These are phyloP conservation scores for Heimioporus sp. DNA, from an alignment of 768 basidiomycete genomes.

Conservation along the genomic window DNA sequence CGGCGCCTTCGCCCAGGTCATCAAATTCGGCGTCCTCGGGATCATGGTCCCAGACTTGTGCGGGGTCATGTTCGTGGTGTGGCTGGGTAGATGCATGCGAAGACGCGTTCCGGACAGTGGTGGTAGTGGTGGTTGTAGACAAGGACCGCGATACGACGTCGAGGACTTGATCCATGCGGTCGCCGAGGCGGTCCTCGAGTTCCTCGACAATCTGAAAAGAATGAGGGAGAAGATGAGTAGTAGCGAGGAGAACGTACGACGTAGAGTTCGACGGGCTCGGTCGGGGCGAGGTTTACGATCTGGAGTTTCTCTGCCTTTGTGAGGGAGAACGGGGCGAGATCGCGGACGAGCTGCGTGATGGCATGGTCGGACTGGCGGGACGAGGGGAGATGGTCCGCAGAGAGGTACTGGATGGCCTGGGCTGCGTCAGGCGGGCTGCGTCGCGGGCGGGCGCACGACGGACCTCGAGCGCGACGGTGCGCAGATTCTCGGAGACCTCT, in stretches of 20 bases:
- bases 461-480: conserved; percentile 81
- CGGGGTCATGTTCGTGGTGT: conserved; percentile 19
- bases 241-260: conserved; percentile 55
- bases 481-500: conserved; percentile 74
- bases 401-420: conserved; percentile 85
- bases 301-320: conserved; percentile 94
- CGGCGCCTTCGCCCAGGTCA: conserved; percentile 62
- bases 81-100: not conserved
- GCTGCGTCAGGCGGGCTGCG: not conserved
- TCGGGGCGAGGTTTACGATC: conserved; percentile 87
- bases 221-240: not conserved
- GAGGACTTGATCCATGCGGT: conserved; percentile 67
- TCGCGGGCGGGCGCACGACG: not conserved
- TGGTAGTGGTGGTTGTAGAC: conserved; percentile 6
- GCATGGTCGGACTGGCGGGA: conserved; percentile 59
- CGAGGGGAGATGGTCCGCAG: conserved; percentile 71
- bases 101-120: not conserved
- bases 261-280: conserved; percentile 81
- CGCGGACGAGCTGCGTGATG: conserved; percentile 63
- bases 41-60: conserved; percentile 33
- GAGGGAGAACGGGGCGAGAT: conserved; percentile 64
- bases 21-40: conserved; percentile 59
- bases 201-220: conserved; percentile 84
- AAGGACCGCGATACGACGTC: conserved; percentile 48
- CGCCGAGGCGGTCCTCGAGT: conserved; percentile 76